Base-by-base conservation (phyloP, 192 early-diverging fungal species). In the Phycomyces nitens region DNA sequence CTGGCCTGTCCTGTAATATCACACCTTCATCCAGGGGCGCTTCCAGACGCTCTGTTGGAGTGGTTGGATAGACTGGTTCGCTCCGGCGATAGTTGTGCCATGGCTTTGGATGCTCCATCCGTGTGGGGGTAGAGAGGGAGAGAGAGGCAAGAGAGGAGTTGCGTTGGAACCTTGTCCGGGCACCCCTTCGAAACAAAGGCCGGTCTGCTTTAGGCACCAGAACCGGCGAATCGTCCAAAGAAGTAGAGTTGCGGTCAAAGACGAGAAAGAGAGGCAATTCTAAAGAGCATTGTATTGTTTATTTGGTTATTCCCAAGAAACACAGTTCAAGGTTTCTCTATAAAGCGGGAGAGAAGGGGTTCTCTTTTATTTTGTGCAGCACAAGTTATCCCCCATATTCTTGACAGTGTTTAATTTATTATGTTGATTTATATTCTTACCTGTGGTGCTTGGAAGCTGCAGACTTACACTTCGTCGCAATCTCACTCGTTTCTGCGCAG, bases 121-220 rank as follows among this genome's bases (percentile, higher is more conserved):
- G 20, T 38, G 20, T 22, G 57, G 27, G 20, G 57, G 57, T 38
- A 29, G 20, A 43, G 44, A 47, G 44, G 57, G 20, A 43, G 44
- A 47, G 44, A 47, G 44, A 47, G 18, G 55, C 58, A 22, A 52
- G 49, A 15, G 72, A 68, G 4, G 82, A 81, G 54, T 83, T 83
- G 40, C 82, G 60, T 34, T 80, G 79, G 51, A 83, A 73, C 40
- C 80, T 83, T 21, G 75, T 83, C 18, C 82, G 70, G 11, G 82
- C 82, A 11, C 75, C 74, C 53, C 79, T 56, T 53, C 79, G 43
- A 41, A 80, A 51, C 20, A 80, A 64, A 18, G 79, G 72, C 16
- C 74, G 50, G 14, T 72, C 79, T 0, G 72, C 69, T 44, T 77
- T 62, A 1, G 68, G 68, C 47, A 78, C 72, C 6, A 83, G 64